These are phyloP conservation scores for Apiospora koreana DNA, from an alignment of 2,329 filamentous ascomycete genomes.

Conservation along the genomic window DNA sequence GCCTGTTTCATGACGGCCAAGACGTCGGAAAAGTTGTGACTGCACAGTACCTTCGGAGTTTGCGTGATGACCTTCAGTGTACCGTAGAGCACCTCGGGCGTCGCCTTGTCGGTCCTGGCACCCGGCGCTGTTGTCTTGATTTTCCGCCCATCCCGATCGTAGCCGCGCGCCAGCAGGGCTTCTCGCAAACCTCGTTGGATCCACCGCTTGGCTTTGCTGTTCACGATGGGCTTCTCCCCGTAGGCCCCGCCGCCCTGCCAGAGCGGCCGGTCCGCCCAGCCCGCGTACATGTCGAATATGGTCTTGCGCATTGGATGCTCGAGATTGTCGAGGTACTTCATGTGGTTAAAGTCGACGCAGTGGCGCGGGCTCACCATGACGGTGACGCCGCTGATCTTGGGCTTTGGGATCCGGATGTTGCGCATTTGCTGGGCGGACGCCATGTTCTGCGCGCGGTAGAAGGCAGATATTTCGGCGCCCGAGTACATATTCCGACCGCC, in stretches of 20 bases:
- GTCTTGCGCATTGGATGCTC: constrained; percentile 29
- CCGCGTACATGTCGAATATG: constrained; percentile 30
- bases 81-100: neutral
- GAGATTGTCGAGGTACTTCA: constrained; percentile 29
- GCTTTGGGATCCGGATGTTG: neutral
- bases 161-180: constrained; percentile 25
- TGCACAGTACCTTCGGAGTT: neutral
- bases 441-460: constrained; percentile 47
- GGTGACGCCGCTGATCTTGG: constrained; percentile 19
- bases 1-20: neutral
- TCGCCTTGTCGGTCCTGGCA: neutral
- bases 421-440: constrained; percentile 14
- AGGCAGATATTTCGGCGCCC: constrained; percentile 18
- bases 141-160: constrained; percentile 20
- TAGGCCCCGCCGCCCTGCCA: constrained; percentile 21
- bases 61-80: neutral
- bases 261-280: constrained; percentile 27
- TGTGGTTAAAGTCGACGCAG: constrained; percentile 25
- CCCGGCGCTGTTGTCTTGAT: neutral
- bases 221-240: constrained; percentile 18
- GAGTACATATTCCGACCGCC: constrained; percentile 13
- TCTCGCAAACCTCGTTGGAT: constrained; percentile 24
- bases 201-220: constrained; percentile 20
- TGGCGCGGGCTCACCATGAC: constrained; percentile 22
- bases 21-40: neutral